Evolutionary conservation across 192 early-diverging fungal species (phyloP), one percentile per base, ranked within the genome.

Genomic region (Coemansia sp.): DNA sequence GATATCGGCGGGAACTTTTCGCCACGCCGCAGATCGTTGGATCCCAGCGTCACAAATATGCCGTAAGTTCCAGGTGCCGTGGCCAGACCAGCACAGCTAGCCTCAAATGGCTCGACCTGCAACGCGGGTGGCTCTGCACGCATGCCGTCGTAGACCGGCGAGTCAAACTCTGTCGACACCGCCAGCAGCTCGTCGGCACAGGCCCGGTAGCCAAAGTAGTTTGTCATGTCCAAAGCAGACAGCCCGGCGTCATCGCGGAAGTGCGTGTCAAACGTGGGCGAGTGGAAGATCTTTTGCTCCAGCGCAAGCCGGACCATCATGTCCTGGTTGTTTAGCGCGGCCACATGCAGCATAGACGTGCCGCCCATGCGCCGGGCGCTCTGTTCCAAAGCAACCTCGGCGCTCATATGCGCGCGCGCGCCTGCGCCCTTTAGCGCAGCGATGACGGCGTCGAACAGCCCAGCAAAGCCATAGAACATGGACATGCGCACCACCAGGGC

Each of bases 181-280:
- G 50, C 54, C 40, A 61, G 44, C 40, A 79, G 58, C 49, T 61
- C 59, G 39, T 72, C 70, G 11, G 59, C 76, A 11, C 61, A 72
- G 18, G 64, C 58, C 20, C 69, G 61, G 51, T 69, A 68, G 10
- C 76, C 76, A 47, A 72, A 59, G 55, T 68, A 79, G 51, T 71
- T 72, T 28, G 64, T 65, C 11, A 58, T 49, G 40, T 79, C 76
- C 15, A 79, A 54, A 20, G 76, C 57, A 21, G 69, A 64, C 43
- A 79, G 54, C 30, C 51, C 58, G 1, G 65, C 53, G 32, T 54
- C 56, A 45, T 72, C 64, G 31, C 58, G 41, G 5, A 37, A 30
- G 31, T 71, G 64, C 5, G 60, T 39, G 32, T 64, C 57, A 31
- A 64, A 68, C 10, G 47, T 56, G 3, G 32, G 15, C 21, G 60